Percentiles rank a stretch among this genome's conserved stretches.
Conservation (phyloP, 495 filamentous ascomycete genomes). For the Schizothecium vesticola region DNA sequence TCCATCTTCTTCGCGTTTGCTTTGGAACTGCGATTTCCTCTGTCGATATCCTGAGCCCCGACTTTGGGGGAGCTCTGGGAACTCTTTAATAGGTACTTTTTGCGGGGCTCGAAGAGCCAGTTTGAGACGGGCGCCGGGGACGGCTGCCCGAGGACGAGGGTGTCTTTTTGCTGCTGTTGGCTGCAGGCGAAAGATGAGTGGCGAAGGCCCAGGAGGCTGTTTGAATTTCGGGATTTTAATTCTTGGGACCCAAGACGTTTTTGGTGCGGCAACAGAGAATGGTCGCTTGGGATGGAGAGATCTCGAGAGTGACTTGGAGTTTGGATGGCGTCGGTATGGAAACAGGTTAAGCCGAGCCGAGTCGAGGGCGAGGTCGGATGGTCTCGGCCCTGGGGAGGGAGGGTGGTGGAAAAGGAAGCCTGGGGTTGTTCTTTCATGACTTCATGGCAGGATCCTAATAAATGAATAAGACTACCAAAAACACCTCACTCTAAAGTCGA, state of each 20-base stretch:
- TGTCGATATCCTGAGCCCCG: constrained; percentile 16
- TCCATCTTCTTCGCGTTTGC: constrained; percentile 6
- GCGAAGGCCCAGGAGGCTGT: constrained; percentile 44
- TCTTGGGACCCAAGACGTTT: constrained; percentile 23
- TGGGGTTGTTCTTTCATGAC: constrained; percentile 36
- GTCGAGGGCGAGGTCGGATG: background rate
- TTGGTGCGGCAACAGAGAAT: constrained; percentile 8
- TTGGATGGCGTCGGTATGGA: background rate
- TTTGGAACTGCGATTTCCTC: constrained; percentile 15
- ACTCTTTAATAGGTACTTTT: constrained; percentile 32
- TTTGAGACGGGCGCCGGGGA: constrained; percentile 3
- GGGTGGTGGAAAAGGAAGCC: constrained; percentile 2
- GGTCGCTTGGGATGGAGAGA: constrained; percentile 10
- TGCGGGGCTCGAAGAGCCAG: constrained; percentile 14
- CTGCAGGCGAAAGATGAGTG: constrained; percentile 38
- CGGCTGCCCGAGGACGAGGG: constrained; percentile 21
- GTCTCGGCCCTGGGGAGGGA: background rate
- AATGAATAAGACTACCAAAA: constrained; percentile 18
- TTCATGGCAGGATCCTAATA: constrained; percentile 42
- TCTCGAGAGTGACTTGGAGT: background rate
- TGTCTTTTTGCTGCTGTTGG: constrained; percentile 24
- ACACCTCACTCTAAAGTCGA: background rate
- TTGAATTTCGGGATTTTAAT: constrained; percentile 40
- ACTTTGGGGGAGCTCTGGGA: constrained; percentile 16
- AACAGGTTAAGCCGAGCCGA: background rate